Base-by-base conservation (phyloP, 2,329 filamentous ascomycete genomes). In the Monilinia aucupariae region DNA sequence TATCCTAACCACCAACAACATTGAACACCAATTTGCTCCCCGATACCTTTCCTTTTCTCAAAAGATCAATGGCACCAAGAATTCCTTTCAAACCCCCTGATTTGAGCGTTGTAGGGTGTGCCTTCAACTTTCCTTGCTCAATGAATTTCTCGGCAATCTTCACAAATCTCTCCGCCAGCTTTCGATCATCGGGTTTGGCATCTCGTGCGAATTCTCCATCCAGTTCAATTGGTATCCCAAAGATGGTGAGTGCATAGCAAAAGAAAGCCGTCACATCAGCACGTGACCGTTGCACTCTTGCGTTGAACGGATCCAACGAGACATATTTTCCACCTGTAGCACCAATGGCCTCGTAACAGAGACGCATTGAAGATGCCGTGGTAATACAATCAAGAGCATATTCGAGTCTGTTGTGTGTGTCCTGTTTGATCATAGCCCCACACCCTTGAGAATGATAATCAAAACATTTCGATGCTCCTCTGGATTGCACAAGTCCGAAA, bases 341-440 rank as follows among this genome's bases (percentile, higher is more conserved):
- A 6, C 76, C 75, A 10, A 79, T 73, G 2, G 74, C 71, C 6
- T 54, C 71, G 64, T 77, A 78, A 70, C 78, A 79, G 15, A 75
- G 55, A 8, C 66, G 56, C 53, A 74, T 75, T 1, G 74, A 74
- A 22, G 67, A 47, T 1, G 65, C 63, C 30, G 72, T 67, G 0
- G 76, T 68, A 49, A 80, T 71, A 59, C 73, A 76, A 68, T 80
- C 78, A 1, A 81, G 63, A 1, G 70, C 75, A 54, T 75, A 75
- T 0, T 61, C 62, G 1, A 81, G 73, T 2, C 53, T 63, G 69
- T 78, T 75, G 1, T 69, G 64, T 1, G 78, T 80, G 65, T 76
- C 75, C 3, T 59, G 64, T 0, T 71, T 68, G 59, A 81, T 77
- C 12, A 76, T 71, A 1, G 64, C 66, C 13, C 65, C 74, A 64